Percentiles rank a stretch among this genome's conserved stretches.
phyloP scores from a whole-genome alignment of 495 filamentous ascomycete genomes.

The Pseudevernia furfuracea region DNA sequence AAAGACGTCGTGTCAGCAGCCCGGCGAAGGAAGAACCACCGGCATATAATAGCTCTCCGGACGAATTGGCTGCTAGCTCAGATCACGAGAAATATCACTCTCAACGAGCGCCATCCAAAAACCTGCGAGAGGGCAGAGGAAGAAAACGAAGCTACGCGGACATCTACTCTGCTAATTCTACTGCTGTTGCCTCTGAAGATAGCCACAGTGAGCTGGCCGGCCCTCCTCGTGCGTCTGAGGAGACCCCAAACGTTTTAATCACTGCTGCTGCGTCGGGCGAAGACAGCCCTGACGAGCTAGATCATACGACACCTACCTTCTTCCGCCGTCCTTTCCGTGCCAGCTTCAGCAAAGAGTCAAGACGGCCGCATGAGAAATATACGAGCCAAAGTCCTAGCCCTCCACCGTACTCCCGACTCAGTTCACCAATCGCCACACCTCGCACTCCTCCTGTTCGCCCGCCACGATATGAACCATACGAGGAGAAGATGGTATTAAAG shows the following conservation, averaged over 20 bases:
- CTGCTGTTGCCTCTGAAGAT: not conserved
- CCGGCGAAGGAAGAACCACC: slow-evolving; percentile 26
- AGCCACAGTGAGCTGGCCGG: slow-evolving; percentile 2
- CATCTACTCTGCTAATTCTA: not conserved
- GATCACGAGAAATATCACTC: slow-evolving; percentile 36
- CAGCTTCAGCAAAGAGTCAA: slow-evolving; percentile 13
- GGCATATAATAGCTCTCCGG: slow-evolving; percentile 37
- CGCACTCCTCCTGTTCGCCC: slow-evolving; percentile 13
- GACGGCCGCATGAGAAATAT: slow-evolving; percentile 5
- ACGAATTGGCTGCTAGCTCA: slow-evolving; percentile 43
- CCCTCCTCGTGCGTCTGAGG: slow-evolving; percentile 6
- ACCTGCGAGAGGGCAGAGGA: slow-evolving; percentile 9
- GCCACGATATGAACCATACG: slow-evolving; percentile 45
- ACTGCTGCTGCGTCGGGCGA: slow-evolving; percentile 11
- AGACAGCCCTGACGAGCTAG: slow-evolving; percentile 41
- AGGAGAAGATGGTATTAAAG: slow-evolving; percentile 53
- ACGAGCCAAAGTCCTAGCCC: slow-evolving; percentile 17
- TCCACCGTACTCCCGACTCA: slow-evolving; percentile 22
- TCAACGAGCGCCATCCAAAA: slow-evolving; percentile 26
- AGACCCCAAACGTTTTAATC: not conserved
- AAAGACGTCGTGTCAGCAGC: slow-evolving; percentile 49
- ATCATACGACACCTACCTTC: slow-evolving; percentile 9
- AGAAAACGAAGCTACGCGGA: slow-evolving; percentile 4
- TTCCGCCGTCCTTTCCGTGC: slow-evolving; percentile 11
- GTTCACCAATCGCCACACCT: slow-evolving; percentile 22